phyloP scores from a whole-genome alignment of 2,329 filamentous ascomycete genomes.

The Phialocephala sp. region DNA sequence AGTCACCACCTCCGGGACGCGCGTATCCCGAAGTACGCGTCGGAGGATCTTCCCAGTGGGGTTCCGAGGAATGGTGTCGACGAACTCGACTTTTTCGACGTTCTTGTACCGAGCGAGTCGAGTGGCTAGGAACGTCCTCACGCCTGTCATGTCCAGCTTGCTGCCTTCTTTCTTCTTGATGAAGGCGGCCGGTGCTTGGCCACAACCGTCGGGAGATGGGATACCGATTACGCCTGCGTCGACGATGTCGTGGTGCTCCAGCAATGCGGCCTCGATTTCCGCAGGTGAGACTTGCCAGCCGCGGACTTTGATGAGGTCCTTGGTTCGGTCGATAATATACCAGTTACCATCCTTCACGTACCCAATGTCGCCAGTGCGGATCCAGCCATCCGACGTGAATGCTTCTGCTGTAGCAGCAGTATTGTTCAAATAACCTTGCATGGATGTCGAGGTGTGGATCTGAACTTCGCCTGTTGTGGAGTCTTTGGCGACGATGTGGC shows the following conservation, averaged over 20 bases:
- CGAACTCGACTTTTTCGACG: conserved; percentile 8
- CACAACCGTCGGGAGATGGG: conserved; percentile 41
- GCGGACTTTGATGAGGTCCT: conserved; percentile 54
- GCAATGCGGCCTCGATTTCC: conserved; percentile 51
- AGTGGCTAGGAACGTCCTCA: background rate
- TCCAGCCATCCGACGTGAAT: conserved; percentile 43
- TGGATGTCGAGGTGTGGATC: conserved; percentile 40
- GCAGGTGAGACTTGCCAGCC: conserved; percentile 55
- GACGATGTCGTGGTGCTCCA: conserved; percentile 49
- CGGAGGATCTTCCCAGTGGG: conserved; percentile 13
- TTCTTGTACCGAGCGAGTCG: conserved; percentile 13
- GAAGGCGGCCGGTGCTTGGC: conserved; percentile 43
- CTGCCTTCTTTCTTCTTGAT: background rate
- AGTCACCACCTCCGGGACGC: background rate
- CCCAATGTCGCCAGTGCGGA: conserved; percentile 50
- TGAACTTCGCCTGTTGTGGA: conserved; percentile 39
- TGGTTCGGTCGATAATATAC: conserved; percentile 48
- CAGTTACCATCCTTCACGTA: conserved; percentile 46
- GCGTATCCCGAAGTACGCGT: background rate
- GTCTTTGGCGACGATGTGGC: conserved; percentile 2
- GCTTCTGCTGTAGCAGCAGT: conserved; percentile 39
- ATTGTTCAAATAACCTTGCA: conserved; percentile 47
- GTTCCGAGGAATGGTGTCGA: conserved; percentile 4
- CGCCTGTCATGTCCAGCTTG: background rate
- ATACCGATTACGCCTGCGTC: conserved; percentile 54